These are phyloP conservation scores for Cucurbita pepo DNA, from an alignment of 306 rosid genomes.

Conservation along the genomic window DNA sequence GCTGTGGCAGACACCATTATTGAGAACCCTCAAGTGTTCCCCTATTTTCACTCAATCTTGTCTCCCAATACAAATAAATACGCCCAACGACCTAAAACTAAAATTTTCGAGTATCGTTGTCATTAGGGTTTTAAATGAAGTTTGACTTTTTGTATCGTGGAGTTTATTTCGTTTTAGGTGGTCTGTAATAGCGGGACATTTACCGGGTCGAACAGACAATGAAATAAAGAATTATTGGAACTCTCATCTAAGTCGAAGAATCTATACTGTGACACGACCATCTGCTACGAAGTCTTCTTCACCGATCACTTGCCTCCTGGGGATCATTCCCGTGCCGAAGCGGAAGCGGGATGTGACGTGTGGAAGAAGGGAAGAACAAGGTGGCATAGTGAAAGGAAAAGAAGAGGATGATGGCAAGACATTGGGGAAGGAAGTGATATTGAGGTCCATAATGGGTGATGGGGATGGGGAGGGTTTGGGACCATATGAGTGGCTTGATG, in stretches of 20 bases:
- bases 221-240: conserved; percentile 86
- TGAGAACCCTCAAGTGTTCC: not conserved
- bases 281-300: not conserved
- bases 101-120: not conserved
- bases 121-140: not conserved
- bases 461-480: not conserved
- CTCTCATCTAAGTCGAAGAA: conserved; percentile 55
- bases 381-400: not conserved
- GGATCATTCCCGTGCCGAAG: not conserved
- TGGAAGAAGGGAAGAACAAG: not conserved
- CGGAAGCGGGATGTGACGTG: not conserved
- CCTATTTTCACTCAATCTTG: not conserved
- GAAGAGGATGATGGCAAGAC: not conserved
- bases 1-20: not conserved
- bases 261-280: not conserved
- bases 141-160: not conserved
- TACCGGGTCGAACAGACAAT: conserved; percentile 78
- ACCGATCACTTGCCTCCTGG: not conserved
- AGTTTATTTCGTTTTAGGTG: conserved; percentile 28
- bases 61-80: not conserved
- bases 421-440: not conserved
- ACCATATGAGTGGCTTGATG: conserved; percentile 5
- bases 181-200: conserved; percentile 63
- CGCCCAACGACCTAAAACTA: not conserved
- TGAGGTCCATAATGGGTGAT: not conserved